Base-by-base conservation (phyloP, 1,139 yeast genomes). In the Blastobotrys indianensis region DNA sequence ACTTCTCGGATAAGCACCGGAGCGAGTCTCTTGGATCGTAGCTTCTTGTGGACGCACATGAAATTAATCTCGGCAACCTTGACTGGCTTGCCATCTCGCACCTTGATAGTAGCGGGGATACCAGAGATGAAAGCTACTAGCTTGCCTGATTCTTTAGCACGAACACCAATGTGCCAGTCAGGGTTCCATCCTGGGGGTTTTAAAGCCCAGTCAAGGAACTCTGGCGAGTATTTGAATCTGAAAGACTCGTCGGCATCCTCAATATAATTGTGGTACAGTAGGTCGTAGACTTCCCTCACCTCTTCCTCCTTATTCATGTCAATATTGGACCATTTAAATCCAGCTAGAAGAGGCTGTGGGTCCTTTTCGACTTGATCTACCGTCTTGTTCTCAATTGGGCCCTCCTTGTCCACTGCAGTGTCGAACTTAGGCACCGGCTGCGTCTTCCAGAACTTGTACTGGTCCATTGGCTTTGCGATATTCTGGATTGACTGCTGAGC, bases 391-490 rank as follows among this genome's bases (percentile, higher is more conserved):
- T 88, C 94, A 56, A 92, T 87, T 13, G 95, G 94, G 0, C 97
- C 97, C 59, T 88, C 96, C 15, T 70, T 60, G 10, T 70, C 74
- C 41, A 85, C 72, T 58, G 82, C 92, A 61, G 84, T 64, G 34
- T 56, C 85, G 52, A 88, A 80, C 25, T 74, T 72, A 4, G 90
- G 77, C 15, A 94, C 98, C 0, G 98, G 98, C 66, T 92, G 99
- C 6, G 98, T 94, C 62, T 85, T 85, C 99, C 99, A 92, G 67
- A 92, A 92, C 68, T 86, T 87, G 71, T 90, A 87, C 60, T 88
- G 95, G 46, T 85, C 80, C 88, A 90, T 87, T 32, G 82, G 78
- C 60, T 83, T 84, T 54, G 47, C 55, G 46, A 32, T 23, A 10
- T 20, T 33, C 16, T 41, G 48, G 37, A 50, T 46, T 25, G 41